Evolutionary conservation across 2,329 filamentous ascomycete genomes (phyloP).

Genomic region (Scytalidium lignicola): DNA sequence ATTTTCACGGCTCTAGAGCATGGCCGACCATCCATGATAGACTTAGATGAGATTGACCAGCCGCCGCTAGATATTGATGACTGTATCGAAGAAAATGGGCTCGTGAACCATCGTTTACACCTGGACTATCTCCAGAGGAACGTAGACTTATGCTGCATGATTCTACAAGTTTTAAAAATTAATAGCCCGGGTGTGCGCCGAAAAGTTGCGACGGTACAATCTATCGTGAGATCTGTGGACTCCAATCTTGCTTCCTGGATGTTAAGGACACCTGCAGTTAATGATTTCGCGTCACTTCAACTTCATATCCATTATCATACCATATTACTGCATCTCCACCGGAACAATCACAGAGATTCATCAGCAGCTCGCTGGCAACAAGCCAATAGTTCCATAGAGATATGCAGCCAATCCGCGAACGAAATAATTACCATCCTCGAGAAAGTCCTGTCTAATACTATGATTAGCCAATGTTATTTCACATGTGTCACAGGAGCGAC

Average conservation of each 20-base stretch:
- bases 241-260: constrained; percentile 2
- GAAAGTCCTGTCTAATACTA: neutral
- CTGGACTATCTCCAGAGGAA: constrained; percentile 9
- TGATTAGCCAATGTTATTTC: constrained; percentile 3
- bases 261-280: constrained; percentile 3
- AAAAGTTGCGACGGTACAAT: neutral
- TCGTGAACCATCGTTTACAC: constrained; percentile 4
- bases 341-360: neutral
- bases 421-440: neutral
- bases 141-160: constrained; percentile 6
- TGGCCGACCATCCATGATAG: constrained; percentile 10
- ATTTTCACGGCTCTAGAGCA: constrained; percentile 5
- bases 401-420: neutral
- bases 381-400: neutral
- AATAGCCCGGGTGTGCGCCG: constrained; percentile 2
- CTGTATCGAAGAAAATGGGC: constrained; percentile 6
- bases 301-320: constrained; percentile 8
- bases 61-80: constrained; percentile 5
- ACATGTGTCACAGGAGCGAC: constrained; percentile 3
- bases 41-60: constrained; percentile 9
- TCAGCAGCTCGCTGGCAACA: neutral
- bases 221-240: constrained; percentile 1
- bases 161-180: constrained; percentile 8
- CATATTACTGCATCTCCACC: constrained; percentile 5
- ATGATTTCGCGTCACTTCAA: constrained; percentile 4